Evolutionary conservation across 495 filamentous ascomycete genomes (phyloP).

Genomic region (Extremus antarcticus): DNA sequence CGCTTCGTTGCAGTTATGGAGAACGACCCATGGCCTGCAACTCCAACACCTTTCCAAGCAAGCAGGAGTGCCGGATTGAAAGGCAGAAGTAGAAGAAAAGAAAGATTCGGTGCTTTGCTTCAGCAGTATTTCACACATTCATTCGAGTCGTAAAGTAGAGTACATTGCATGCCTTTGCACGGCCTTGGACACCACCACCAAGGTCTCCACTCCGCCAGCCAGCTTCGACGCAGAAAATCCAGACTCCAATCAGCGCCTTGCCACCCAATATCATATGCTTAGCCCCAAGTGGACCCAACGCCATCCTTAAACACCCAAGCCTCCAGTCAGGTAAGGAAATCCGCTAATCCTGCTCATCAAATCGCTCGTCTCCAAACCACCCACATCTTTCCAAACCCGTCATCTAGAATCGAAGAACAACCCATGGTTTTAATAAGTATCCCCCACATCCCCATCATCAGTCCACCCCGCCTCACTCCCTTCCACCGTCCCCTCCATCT

Average conservation of each 20-base stretch:
- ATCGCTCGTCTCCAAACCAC: neutral
- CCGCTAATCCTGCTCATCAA: neutral
- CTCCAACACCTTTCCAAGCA: too few relatives aligned
- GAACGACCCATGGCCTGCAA: too few relatives aligned
- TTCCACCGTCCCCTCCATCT: constrained; percentile 21
- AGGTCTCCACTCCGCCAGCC: too few relatives aligned
- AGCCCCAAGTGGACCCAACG: neutral
- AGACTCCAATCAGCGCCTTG: neutral
- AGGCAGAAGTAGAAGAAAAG: too few relatives aligned
- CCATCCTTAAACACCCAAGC: neutral
- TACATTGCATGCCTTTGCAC: too few relatives aligned
- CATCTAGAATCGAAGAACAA: neutral
- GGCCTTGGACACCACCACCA: too few relatives aligned
- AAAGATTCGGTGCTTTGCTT: too few relatives aligned
- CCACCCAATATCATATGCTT: constrained; percentile 7
- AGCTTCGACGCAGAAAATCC: too few relatives aligned
- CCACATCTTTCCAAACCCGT: neutral
- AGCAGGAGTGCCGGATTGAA: too few relatives aligned
- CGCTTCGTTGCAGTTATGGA: too few relatives aligned
- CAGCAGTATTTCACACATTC: too few relatives aligned
- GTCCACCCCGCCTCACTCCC: constrained; percentile 36
- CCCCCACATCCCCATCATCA: constrained; percentile 24
- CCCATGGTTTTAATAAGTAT: constrained; percentile 20
- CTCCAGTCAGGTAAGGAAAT: neutral
- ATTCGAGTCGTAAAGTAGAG: constrained; percentile 9